phyloP scores from a whole-genome alignment of 148 eudicot species.

The Fallopia convolvulus region DNA sequence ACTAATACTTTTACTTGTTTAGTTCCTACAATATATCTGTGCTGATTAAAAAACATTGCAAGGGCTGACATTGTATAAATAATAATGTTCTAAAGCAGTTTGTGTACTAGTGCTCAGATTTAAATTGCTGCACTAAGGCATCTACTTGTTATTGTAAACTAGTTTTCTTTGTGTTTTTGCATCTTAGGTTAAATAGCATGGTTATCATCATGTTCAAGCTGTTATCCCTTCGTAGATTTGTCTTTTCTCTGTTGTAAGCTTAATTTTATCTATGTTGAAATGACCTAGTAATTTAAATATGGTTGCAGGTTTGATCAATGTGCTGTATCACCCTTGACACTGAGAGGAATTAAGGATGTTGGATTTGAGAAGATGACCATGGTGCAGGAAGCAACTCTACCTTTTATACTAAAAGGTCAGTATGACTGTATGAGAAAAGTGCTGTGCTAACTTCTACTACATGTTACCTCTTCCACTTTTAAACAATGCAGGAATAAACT shows the following conservation, averaged over 20 bases:
- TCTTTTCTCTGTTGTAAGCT: neutral
- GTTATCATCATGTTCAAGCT: neutral
- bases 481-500: neutral
- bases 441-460: neutral
- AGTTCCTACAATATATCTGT: neutral
- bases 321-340: constrained; percentile 56
- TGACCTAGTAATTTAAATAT: neutral
- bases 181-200: neutral
- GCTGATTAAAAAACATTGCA: neutral
- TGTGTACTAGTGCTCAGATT: neutral
- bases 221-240: neutral
- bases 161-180: neutral
- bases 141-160: neutral
- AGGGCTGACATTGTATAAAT: too few species aligned
- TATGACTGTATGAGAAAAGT: constrained; percentile 1
- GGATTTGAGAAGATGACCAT: constrained; percentile 92
- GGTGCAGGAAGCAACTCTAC: constrained; percentile 97
- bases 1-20: neutral
- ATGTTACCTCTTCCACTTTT: neutral
- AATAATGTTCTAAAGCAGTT: too few species aligned
- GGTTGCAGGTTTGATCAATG: constrained; percentile 82
- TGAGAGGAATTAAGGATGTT: constrained; percentile 80
- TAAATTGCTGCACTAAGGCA: neutral
- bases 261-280: neutral
- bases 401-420: constrained; percentile 80